Evolutionary conservation across 2,329 filamentous ascomycete genomes (phyloP).

Genomic region (Aureobasidium subglaciale): DNA sequence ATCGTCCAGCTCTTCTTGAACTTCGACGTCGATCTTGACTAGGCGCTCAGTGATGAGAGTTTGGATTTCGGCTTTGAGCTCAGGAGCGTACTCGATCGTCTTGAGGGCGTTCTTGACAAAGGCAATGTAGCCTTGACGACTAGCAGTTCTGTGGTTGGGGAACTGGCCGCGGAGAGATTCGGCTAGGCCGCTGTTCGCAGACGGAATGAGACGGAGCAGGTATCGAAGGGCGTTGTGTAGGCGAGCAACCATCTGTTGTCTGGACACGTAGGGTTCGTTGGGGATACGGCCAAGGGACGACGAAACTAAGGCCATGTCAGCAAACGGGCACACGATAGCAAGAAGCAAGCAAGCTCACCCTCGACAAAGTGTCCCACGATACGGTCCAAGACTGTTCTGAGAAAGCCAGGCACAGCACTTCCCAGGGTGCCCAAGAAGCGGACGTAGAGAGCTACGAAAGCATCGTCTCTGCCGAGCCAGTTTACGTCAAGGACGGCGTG

Average conservation of each 20-base stretch:
- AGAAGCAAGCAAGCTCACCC: conserved; percentile 33
- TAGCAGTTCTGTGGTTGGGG: conserved; percentile 53
- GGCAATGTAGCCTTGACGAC: conserved; percentile 71
- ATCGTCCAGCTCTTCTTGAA: conserved; percentile 88
- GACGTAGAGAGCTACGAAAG: conserved; percentile 51
- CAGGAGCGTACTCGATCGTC: conserved; percentile 69
- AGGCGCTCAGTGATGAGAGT: conserved; percentile 77
- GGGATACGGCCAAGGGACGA: conserved; percentile 47
- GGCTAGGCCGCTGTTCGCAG: conserved; percentile 63
- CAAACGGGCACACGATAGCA: conserved; percentile 14
- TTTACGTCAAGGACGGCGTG: conserved; percentile 51
- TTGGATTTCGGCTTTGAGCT: conserved; percentile 71
- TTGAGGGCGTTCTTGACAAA: conserved; percentile 80
- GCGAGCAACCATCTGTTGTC: conserved; percentile 60
- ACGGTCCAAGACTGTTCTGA: conserved; percentile 68
- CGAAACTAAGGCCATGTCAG: conserved; percentile 42
- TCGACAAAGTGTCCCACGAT: conserved; percentile 70
- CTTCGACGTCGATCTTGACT: conserved; percentile 91
- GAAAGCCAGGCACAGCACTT: conserved; percentile 74
- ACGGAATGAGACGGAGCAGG: conserved; percentile 73
- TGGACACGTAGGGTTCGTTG: conserved; percentile 51
- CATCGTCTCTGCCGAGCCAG: conserved; percentile 56
- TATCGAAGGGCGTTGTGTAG: conserved; percentile 70
- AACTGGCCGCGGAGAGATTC: conserved; percentile 33
- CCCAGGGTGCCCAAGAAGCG: conserved; percentile 58